phyloP scores from a whole-genome alignment of 768 basidiomycete species.

The Termitomyces sp. region DNA sequence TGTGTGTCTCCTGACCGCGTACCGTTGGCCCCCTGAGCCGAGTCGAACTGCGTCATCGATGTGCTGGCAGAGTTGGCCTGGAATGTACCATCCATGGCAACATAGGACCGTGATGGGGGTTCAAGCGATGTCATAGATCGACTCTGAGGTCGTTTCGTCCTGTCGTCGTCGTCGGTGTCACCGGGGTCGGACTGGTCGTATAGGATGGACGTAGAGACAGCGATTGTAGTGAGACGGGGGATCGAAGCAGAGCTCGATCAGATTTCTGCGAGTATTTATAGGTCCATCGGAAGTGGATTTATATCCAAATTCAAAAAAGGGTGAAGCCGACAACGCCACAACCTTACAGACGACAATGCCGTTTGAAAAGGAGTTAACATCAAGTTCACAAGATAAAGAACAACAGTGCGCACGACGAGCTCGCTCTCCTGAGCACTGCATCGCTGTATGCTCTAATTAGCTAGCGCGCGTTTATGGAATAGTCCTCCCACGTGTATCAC shows the following conservation, averaged over 20 bases:
- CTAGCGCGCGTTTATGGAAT: conserved; percentile 10
- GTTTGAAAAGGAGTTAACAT: not conserved
- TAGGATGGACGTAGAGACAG: not conserved
- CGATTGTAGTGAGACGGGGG: not conserved
- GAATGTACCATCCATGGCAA: conserved; percentile 1
- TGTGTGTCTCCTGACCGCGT: not conserved
- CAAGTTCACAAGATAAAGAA: not conserved
- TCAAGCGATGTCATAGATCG: conserved; percentile 13
- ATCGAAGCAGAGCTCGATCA: conserved; percentile 6
- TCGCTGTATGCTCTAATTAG: not conserved
- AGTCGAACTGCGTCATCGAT: conserved; percentile 13
- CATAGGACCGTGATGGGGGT: conserved; percentile 10
- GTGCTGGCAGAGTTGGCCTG: conserved; percentile 13
- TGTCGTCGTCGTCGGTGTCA: conserved; percentile 1
- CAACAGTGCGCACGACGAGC: not conserved
- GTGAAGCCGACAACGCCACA: conserved; percentile 8
- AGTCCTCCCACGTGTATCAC: conserved; percentile 6
- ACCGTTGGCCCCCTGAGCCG: conserved; percentile 2
- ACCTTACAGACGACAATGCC: not conserved
- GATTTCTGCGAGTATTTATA: conserved; percentile 13
- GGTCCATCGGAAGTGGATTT: conserved; percentile 8
- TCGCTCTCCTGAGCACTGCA: not conserved
- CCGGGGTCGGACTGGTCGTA: not conserved
- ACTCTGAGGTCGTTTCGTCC: not conserved
- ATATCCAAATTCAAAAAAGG: conserved; percentile 5